Evolutionary conservation across 306 rosid genomes (phyloP), one percentile per base, ranked within the genome.

Genomic region (Myrica gale): DNA sequence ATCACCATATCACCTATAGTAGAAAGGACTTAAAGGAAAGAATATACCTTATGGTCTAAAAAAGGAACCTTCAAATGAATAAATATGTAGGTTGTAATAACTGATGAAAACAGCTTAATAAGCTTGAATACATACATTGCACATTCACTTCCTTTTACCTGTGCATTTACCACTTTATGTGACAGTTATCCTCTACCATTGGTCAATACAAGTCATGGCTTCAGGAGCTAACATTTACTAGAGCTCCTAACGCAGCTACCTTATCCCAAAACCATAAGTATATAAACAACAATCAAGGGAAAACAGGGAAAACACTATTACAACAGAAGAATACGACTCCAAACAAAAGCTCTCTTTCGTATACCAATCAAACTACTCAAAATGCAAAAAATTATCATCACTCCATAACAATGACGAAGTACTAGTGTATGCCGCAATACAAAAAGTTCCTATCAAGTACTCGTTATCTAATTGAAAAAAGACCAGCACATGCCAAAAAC

Each of bases 401-500:
- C 23, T 5, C 23, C 23, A 48, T 48, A n/a, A 54, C 58, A 16
- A 21, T 54, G 58, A 54, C 15, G 2, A n/a, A 54, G 23, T 54
- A 54, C 10, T 48, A 48, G 52, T 13, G 12, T 54, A 17, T n/a
- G 10, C 57, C 57, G 10, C 5, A 53, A 54, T 54, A 54, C 20
- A 5, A 54, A n/a, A 54, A 54, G 58, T 54, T 54, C 58, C 20
- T 23, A 54, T 0, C 23, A 17, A n/a, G 23, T 54, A 54, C 6
- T 54, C 8, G n/a, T 54, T 54, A 54, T 54, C 20, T 1, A 15
- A 48, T 48, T 48, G 53, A 48, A 11, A n/a, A 67, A 19, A 5
- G 42, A 77, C 68, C 68, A 56, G 11, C 53, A 73, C 47, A 48
- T 71, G 55, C 55, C 19, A 66, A 62, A 63, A 72, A 37, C n/a